Percentiles rank a stretch among this genome's conserved stretches.
These are phyloP conservation scores for Poa annua DNA, from an alignment of 176 grass and related monocot species.

Conservation along the genomic window DNA sequence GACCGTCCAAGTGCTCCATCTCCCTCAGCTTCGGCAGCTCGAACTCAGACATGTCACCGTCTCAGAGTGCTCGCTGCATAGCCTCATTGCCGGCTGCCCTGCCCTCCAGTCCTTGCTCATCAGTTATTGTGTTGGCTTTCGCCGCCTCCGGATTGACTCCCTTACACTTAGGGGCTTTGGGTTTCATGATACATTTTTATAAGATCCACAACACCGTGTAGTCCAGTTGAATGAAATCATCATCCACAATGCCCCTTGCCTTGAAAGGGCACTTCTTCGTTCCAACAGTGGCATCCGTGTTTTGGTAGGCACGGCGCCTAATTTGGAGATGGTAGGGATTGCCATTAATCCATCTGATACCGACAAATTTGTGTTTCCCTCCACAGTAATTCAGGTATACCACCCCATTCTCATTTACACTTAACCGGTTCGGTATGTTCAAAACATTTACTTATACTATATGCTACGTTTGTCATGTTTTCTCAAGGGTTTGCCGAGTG, in stretches of 20 bases:
- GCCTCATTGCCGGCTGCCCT: background rate
- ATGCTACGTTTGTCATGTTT: too few species aligned
- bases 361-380: background rate
- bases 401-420: background rate
- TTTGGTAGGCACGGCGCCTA: background rate
- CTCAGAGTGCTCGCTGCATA: background rate
- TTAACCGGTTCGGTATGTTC: background rate
- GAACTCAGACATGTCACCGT: background rate
- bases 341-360: too few species aligned
- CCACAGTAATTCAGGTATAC: background rate
- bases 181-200: too few species aligned
- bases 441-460: too few species aligned
- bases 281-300: background rate
- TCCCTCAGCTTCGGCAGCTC: background rate
- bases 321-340: background rate
- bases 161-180: background rate
- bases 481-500: background rate
- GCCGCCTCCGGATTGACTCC: background rate
- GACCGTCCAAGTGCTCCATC: background rate
- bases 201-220: rapidly evolving
- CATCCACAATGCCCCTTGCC: background rate
- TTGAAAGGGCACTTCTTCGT: background rate
- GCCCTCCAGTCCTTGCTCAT: background rate
- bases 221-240: background rate
- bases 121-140: background rate